A percentile compares a stretch with the other conserved stretches of the same genome.
Evolutionary conservation across 495 filamentous ascomycete genomes (phyloP).

Genomic region (Pseudevernia furfuracea): DNA sequence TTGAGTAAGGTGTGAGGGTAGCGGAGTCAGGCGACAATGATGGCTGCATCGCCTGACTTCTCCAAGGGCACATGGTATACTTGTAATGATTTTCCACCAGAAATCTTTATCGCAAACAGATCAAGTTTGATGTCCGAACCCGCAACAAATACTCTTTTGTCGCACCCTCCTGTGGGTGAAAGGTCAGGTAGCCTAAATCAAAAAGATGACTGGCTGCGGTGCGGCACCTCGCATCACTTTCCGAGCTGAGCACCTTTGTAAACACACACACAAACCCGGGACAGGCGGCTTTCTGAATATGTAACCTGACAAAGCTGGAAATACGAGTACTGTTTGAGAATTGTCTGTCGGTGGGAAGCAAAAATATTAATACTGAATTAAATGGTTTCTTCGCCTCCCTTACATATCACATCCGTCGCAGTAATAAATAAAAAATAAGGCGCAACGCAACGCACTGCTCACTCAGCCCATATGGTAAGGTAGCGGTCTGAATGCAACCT

Average conservation of each 20-base stretch:
- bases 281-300: neutral
- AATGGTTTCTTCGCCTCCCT: neutral
- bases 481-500: conserved; percentile 1
- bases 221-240: neutral
- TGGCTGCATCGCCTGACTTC: neutral
- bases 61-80: neutral
- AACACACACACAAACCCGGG: neutral
- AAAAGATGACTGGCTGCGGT: neutral
- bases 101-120: neutral
- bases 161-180: neutral
- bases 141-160: neutral
- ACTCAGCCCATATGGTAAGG: neutral
- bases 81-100: neutral
- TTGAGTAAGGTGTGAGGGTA: neutral
- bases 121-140: neutral
- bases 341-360: neutral
- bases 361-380: neutral
- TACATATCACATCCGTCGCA: neutral
- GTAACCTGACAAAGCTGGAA: neutral
- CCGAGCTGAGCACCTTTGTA: neutral
- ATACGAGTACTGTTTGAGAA: too few species aligned
- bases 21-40: conserved; percentile 1
- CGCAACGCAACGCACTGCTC: neutral
- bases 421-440: neutral
- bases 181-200: neutral